Percentiles rank a stretch among this genome's conserved stretches.
Conservation (phyloP, 2,329 filamentous ascomycete genomes). For the Microcyclospora pomicola region DNA sequence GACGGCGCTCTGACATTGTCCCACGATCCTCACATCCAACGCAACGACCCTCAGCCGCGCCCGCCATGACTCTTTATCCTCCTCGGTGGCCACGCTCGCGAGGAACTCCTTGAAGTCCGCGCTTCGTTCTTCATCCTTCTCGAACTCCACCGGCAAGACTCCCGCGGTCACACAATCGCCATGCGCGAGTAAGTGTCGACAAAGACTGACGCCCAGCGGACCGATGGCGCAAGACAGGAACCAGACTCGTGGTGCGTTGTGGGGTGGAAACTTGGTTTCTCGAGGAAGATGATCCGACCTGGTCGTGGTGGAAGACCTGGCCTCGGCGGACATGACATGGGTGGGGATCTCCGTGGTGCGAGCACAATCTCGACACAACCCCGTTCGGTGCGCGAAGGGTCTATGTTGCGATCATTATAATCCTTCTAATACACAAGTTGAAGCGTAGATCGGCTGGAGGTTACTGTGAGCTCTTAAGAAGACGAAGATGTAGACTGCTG, state of each 20-base stretch:
- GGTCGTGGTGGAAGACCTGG: too few species aligned
- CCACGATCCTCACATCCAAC: slow-evolving; percentile 45
- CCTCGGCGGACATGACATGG: too few species aligned
- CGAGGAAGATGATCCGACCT: slow-evolving; percentile 14
- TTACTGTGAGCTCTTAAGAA: too few species aligned
- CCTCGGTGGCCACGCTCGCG: slow-evolving; percentile 35
- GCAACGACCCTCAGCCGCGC: slow-evolving; percentile 55
- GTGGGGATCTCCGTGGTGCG: too few species aligned
- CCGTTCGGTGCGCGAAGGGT: too few species aligned
- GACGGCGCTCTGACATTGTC: slow-evolving; percentile 70
- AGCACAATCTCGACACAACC: too few species aligned
- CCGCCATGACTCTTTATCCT: slow-evolving; percentile 59
- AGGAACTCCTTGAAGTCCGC: slow-evolving; percentile 70
- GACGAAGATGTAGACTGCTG: too few species aligned
- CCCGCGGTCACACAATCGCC: slow-evolving; percentile 84
- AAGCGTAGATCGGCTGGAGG: too few species aligned
- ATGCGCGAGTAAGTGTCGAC: slow-evolving; percentile 70
- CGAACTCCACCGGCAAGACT: slow-evolving; percentile 63
- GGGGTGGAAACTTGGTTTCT: slow-evolving; percentile 42
- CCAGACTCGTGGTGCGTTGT: slow-evolving; percentile 70
- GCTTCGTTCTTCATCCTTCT: slow-evolving; percentile 53
- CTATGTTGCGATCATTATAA: too few species aligned
- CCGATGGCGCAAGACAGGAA: slow-evolving; percentile 78
- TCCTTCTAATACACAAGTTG: too few species aligned
- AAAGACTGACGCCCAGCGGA: slow-evolving; percentile 69